Evolutionary conservation across 2,329 filamentous ascomycete species (phyloP), one percentile per base, ranked within the genome.

Genomic region (Ceratocystis destructans): DNA sequence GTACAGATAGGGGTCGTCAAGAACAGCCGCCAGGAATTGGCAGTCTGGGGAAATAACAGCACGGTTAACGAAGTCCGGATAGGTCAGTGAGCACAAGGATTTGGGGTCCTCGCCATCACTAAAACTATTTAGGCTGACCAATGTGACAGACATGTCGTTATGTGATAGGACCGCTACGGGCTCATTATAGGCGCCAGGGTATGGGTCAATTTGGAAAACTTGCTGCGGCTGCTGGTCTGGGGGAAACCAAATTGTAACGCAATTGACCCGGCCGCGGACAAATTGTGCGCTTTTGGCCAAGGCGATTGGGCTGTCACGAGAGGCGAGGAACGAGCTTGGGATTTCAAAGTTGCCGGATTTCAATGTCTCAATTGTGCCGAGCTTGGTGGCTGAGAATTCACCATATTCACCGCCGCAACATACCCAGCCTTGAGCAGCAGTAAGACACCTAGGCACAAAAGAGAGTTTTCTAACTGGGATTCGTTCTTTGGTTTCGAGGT

Each of bases 1-100:
- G 75, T 94, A 96, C 22, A 93, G 84, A 69, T 85, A 89, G 0
- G 90, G 87, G 71, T 92, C 88, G 73, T 99, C 94, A 50, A 93
- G 89, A 55, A 97, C 89, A 1, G 91, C 89, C 5, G 92, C 82
- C 22, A 97, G 79, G 10, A 93, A 77, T 22, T 81, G 83, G 0
- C 92, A 93, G 73, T 96, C 88, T 0, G 93, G 94, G 5, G 93
- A 96, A 64, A 99, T 87, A n/a, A 92, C 84, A 44, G 92, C 90
- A 72, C 95, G 90, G 72, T 99, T 99, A 78, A 97, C 93, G 70
- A 86, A 88, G 73, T 93, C 88, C 4, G 89, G 87, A 70, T 96
- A 87, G 3, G 83, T 80, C 64, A 96, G 78, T 55, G 86, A 81
- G 65, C 89, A 85, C 25, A 95, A 76, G 45, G 87, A 79, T 68